Evolutionary conservation across 148 eudicot genomes (phyloP).

Genomic region (Persicaria tinctoria): DNA sequence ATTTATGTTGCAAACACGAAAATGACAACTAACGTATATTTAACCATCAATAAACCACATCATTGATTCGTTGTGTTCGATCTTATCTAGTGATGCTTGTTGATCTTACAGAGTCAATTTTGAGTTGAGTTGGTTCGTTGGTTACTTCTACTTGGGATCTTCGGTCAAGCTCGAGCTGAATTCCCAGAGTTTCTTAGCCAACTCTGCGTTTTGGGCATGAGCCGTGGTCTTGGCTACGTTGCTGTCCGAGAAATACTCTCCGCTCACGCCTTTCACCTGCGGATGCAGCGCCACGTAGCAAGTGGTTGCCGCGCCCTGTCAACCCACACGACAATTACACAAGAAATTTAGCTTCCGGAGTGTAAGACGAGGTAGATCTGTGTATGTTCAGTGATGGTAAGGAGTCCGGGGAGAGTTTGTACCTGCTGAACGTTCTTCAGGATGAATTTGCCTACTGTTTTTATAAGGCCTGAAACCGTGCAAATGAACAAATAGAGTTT

Average conservation of each 20-base stretch:
- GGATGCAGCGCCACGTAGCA: slow-evolving; percentile 39
- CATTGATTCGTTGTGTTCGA: no score
- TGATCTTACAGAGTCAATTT: no score
- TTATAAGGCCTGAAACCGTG: slow-evolving; percentile 34
- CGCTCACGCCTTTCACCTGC: slow-evolving; percentile 26
- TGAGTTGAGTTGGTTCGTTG: no score
- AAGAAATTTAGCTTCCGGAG: background rate
- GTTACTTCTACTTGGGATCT: background rate
- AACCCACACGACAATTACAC: background rate
- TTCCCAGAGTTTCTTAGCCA: slow-evolving; percentile 35
- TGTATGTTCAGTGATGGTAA: background rate
- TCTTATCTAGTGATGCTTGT: no score
- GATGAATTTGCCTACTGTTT: slow-evolving; percentile 45
- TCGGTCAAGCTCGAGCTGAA: slow-evolving; percentile 31
- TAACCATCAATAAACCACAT: no score
- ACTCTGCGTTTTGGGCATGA: slow-evolving; percentile 21
- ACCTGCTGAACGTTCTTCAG: slow-evolving; percentile 70
- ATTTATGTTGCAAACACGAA: no score
- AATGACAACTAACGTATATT: no score
- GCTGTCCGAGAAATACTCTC: slow-evolving; percentile 32
- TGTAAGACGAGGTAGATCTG: background rate
- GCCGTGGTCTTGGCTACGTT: slow-evolving; percentile 24
- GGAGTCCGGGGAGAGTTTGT: background rate
- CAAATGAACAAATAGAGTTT: background rate
- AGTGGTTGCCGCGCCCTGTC: slow-evolving; percentile 36